Conservation (phyloP, 2,329 filamentous ascomycete species). For the Fusarium goolgardi region DNA sequence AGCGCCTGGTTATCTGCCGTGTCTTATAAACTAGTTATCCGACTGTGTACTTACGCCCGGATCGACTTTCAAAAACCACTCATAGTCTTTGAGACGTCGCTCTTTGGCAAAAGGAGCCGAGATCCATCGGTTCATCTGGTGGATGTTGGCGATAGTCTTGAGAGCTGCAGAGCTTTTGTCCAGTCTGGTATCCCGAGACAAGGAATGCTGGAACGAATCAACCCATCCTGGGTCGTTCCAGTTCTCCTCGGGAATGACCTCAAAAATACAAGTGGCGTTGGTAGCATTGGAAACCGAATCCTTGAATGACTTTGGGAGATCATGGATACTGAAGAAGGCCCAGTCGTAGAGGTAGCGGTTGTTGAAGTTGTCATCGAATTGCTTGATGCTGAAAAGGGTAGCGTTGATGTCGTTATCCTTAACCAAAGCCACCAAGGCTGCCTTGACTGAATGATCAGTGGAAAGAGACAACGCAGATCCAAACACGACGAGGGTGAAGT, state of each 20-base stretch:
- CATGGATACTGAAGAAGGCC: conserved; percentile 87
- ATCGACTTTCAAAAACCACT: conserved; percentile 72
- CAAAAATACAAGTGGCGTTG: conserved; percentile 76
- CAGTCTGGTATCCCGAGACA: conserved; percentile 3
- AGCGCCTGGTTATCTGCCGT: conserved; percentile 10
- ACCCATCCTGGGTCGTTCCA: conserved; percentile 71
- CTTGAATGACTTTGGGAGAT: conserved; percentile 83
- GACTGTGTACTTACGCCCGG: conserved; percentile 62
- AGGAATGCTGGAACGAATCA: conserved; percentile 13
- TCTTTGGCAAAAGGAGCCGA: conserved; percentile 85
- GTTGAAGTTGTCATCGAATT: conserved; percentile 73
- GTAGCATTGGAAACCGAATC: conserved; percentile 73
- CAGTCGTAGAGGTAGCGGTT: conserved; percentile 85
- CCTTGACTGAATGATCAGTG: conserved; percentile 45
- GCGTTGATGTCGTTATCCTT: conserved; percentile 49
- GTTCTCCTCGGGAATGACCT: conserved; percentile 79
- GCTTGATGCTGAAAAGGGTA: conserved; percentile 61
- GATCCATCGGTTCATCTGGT: conserved; percentile 86
- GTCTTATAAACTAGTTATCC: not conserved
- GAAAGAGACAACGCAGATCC: conserved; percentile 30
- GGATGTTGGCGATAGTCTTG: conserved; percentile 52
- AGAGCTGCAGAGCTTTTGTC: conserved; percentile 4
- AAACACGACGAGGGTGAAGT: conserved; percentile 36
- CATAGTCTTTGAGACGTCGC: conserved; percentile 70
- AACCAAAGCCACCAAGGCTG: conserved; percentile 50